These are phyloP conservation scores for Picea abies DNA, from an alignment of 83 land plant species.

Conservation along the genomic window DNA sequence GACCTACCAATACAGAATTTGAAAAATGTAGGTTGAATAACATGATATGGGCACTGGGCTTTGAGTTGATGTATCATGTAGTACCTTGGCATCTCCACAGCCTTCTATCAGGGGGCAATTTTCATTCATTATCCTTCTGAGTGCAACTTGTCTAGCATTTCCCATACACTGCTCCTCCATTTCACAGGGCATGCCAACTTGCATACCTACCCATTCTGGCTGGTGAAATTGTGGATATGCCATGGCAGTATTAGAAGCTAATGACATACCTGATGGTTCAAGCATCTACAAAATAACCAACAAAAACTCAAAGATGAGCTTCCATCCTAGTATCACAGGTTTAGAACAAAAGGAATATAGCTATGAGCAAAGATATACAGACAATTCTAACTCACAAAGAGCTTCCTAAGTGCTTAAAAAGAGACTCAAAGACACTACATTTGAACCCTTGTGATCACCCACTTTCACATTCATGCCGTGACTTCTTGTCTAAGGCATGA, in stretches of 20 bases:
- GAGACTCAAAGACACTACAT: no score
- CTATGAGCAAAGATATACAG: no score
- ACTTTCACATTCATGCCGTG: no score
- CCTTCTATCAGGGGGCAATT: not conserved
- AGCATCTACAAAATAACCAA: conserved; percentile 1
- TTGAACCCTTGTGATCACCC: no score
- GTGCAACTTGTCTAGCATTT: conserved; percentile 4
- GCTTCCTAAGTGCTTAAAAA: no score
- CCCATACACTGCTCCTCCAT: conserved; percentile 9
- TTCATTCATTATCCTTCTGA: not conserved
- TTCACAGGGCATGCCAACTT: conserved; percentile 1
- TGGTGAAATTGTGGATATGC: conserved; percentile 10
- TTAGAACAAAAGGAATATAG: no score
- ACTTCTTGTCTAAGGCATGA: no score
- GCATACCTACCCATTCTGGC: not conserved
- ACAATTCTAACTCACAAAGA: no score
- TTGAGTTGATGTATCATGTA: not conserved
- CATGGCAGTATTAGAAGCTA: not conserved
- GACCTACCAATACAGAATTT: not conserved
- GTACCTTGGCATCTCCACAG: conserved; percentile 16
- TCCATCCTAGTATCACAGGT: not conserved
- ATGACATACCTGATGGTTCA: conserved; percentile 15
- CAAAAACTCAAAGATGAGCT: not conserved
- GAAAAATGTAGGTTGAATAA: not conserved
- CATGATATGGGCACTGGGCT: not conserved